phyloP scores from a whole-genome alignment of 192 early-diverging fungal genomes.

The Backusella mclennaniae region DNA sequence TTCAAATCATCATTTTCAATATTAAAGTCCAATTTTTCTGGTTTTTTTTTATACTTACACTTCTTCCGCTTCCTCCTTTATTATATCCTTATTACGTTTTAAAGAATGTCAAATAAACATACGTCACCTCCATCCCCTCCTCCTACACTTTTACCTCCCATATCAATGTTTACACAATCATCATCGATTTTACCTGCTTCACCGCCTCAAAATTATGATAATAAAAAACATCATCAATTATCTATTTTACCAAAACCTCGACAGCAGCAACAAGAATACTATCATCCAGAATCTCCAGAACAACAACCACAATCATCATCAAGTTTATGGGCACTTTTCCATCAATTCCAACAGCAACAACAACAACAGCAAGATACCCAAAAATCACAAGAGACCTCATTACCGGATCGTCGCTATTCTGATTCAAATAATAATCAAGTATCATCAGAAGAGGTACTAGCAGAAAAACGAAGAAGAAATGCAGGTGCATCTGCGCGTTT shows the following conservation, averaged over 20 bases:
- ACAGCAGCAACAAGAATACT: neutral
- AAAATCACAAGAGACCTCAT: neutral
- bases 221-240: neutral
- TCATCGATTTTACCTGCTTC: neutral
- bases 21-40: neutral
- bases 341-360: constrained; percentile 10
- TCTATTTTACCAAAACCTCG: constrained; percentile 3
- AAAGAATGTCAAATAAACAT: neutral
- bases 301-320: neutral
- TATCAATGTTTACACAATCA: constrained; percentile 22
- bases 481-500: constrained; percentile 65
- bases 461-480: constrained; percentile 60
- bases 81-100: neutral
- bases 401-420: neutral
- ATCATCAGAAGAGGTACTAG: constrained; percentile 51
- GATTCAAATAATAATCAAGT: constrained; percentile 19
- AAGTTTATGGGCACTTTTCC: neutral
- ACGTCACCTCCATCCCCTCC: neutral
- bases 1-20: neutral
- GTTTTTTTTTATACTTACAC: too few relatives aligned
- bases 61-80: neutral
- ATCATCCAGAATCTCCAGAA: constrained; percentile 14
- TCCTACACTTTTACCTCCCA: constrained; percentile 25
- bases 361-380: neutral
- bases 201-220: neutral